phyloP scores from a whole-genome alignment of 2,329 filamentous ascomycete species.

The Rasamsonia emersonii region DNA sequence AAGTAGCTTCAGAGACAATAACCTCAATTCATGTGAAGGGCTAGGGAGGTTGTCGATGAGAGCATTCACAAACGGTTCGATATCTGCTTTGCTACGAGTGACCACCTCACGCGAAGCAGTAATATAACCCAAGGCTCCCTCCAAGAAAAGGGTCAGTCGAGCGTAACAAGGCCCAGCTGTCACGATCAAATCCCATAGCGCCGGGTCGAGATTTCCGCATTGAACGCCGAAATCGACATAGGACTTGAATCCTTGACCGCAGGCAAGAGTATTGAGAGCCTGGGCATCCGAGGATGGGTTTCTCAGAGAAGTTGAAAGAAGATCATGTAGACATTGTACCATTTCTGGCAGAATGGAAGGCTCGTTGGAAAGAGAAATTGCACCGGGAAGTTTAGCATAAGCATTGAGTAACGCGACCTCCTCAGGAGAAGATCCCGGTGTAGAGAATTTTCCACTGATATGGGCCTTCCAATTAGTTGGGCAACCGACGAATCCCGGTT shows the following conservation, averaged over 20 bases:
- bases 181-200: constrained; percentile 57
- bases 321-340: constrained; percentile 55
- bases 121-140: constrained; percentile 49
- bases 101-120: constrained; percentile 18
- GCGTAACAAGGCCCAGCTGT: constrained; percentile 59
- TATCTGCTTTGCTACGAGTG: constrained; percentile 43
- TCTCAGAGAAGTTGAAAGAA: constrained; percentile 56
- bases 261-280: constrained; percentile 62
- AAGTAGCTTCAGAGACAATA: constrained; percentile 65
- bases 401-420: constrained; percentile 61
- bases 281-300: constrained; percentile 52
- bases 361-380: constrained; percentile 49
- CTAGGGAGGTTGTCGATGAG: constrained; percentile 67
- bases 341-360: constrained; percentile 60
- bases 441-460: constrained; percentile 61
- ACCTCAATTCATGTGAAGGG: constrained; percentile 64
- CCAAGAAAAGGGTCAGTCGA: constrained; percentile 56
- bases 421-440: constrained; percentile 35
- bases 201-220: constrained; percentile 49
- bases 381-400: constrained; percentile 54
- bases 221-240: constrained; percentile 59
- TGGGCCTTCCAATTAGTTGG: constrained; percentile 57
- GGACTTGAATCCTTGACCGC: constrained; percentile 64
- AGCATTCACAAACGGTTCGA: constrained; percentile 54
- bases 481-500: constrained; percentile 31